Evolutionary conservation across 2,329 filamentous ascomycete genomes (phyloP), one percentile per base, ranked within the genome.

Genomic region (Fragosphaeria purpurea): DNA sequence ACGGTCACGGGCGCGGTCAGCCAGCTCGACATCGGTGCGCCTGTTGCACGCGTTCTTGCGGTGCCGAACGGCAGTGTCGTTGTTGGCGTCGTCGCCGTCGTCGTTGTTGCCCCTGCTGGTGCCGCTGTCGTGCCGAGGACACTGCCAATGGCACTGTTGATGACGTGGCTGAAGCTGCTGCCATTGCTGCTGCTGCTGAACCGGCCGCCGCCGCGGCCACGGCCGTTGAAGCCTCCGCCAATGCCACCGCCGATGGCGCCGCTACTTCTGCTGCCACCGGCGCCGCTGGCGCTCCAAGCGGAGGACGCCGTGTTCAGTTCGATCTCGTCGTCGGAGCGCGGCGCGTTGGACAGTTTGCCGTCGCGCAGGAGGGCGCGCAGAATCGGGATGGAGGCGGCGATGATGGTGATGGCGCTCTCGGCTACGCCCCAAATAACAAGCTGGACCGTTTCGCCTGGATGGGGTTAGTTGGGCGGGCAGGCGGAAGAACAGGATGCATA

Each of bases 261-360:
- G 22, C 22, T 22, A 22, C 22, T 22, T 22, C 22, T 22, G 22
- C 22, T 22, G 22, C 22, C 22, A 22, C 22, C 22, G 22, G 22
- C 22, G 22, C 47, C 33, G 22, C 41, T 49, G 12, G 11, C 40
- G 41, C 40, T 49, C 47, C 47, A 49, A 35, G 44, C 40, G 41
- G n/a, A 44, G 41, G 43, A 44, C 30, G n/a, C 37, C 35, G 41
- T 34, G 47, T 44, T 49, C 10, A 49, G 47, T 35, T 49, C 41
- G 8, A 49, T 44, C 12, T 49, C 47, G 30, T 41, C 41, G 33
- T 49, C 41, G 7, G 41, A 44, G 6, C 10, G 47, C 8, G 34
- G 41, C 8, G 34, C 34, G 6, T 44, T 47, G 32, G 61, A 59
- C 63, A 62, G 63, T n/a, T 48, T 49, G 47, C 38, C 41, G 35